Percentiles rank a stretch among this genome's conserved stretches.
These are phyloP conservation scores for Trichosporon ovoides DNA, from an alignment of 1,284 basidiomycete genomes.

Conservation along the genomic window DNA sequence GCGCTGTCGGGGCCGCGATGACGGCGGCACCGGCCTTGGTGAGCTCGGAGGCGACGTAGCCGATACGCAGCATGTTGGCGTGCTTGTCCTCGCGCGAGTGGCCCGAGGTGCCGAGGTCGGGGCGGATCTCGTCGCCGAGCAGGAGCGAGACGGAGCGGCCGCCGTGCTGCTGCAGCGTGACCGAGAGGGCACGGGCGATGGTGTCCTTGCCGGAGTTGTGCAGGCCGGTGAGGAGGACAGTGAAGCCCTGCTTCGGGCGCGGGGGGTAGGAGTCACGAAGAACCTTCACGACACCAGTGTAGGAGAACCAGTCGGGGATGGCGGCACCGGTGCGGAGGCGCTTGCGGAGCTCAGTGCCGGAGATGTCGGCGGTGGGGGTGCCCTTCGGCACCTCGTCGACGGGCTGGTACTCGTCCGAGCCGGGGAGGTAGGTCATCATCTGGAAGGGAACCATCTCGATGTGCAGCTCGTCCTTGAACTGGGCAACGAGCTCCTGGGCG, in stretches of 20 bases:
- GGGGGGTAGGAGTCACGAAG: constrained; percentile 95
- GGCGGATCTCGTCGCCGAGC: constrained; percentile 79
- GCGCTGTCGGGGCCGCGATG: constrained; percentile 83
- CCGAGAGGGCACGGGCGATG: constrained; percentile 88
- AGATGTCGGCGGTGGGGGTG: constrained; percentile 88
- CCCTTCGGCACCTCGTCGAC: constrained; percentile 89
- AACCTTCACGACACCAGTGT: constrained; percentile 90
- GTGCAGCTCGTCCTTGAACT: constrained; percentile 84
- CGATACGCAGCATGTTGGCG: constrained; percentile 62
- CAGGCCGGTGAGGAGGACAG: constrained; percentile 79
- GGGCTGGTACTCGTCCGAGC: constrained; percentile 92
- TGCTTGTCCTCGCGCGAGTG: constrained; percentile 75
- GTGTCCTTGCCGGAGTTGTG: constrained; percentile 94
- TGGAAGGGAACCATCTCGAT: constrained; percentile 99
- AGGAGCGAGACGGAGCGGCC: constrained; percentile 90
- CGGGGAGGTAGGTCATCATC: constrained; percentile 96
- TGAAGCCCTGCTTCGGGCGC: constrained; percentile 91
- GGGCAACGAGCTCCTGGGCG: constrained; percentile 71
- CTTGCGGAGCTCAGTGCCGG: constrained; percentile 90
- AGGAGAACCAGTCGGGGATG: constrained; percentile 99
- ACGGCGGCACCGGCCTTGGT: constrained; percentile 94
- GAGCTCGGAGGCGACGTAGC: constrained; percentile 62
- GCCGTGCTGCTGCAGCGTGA: constrained; percentile 91
- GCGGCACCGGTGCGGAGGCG: constrained; percentile 82
- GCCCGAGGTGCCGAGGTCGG: constrained; percentile 67